Evolutionary conservation across 2,329 filamentous ascomycete genomes (phyloP), one percentile per base, ranked within the genome.

Genomic region (Aspergillus pseudoterreus): DNA sequence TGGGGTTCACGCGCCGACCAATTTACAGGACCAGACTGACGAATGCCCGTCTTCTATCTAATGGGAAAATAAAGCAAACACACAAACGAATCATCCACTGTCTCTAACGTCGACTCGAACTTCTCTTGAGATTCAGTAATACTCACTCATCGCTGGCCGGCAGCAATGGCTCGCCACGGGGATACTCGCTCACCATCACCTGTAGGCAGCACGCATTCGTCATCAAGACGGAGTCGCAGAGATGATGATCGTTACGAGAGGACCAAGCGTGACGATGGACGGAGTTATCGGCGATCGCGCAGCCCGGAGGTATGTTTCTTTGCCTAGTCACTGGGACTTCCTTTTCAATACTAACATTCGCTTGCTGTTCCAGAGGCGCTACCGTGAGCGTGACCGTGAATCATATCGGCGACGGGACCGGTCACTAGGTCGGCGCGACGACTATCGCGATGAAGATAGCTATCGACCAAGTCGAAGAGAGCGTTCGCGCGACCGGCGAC

Each of bases 151-250:
- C 67, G 71, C 78, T 77, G 73, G 77, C 78, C 71, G 77, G 72
- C 74, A 75, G 75, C 65, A 71, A 82, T 82, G 80, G 78, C 78
- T 77, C 78, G 79, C 72, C 78, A 78, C 72, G 80, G 78, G 77
- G 79, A 82, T 73, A 77, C 78, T 78, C 81, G 88, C 88, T 92
- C 88, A 92, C 89, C 88, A 88, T 90, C 87, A 85, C 87, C 87
- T 86, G 85, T 86, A 91, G 88, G 87, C 84, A 90, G 87, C 81
- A 85, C 88, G 70, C 81, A 82, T 74, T 85, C 84, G 74, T 83
- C 85, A 68, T 85, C 84, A 76, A 87, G 83, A 76, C 82, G 84
- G 55, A 73, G 63, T 63, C 75, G 77, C 64, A 76, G 78, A 71
- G 80, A 78, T 61, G 74, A 80, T 68, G 72, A 77, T 63, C 74